Evolutionary conservation across 495 filamentous ascomycete genomes (phyloP), one percentile per base, ranked within the genome.

Genomic region (Aspergillus olivimuriae): DNA sequence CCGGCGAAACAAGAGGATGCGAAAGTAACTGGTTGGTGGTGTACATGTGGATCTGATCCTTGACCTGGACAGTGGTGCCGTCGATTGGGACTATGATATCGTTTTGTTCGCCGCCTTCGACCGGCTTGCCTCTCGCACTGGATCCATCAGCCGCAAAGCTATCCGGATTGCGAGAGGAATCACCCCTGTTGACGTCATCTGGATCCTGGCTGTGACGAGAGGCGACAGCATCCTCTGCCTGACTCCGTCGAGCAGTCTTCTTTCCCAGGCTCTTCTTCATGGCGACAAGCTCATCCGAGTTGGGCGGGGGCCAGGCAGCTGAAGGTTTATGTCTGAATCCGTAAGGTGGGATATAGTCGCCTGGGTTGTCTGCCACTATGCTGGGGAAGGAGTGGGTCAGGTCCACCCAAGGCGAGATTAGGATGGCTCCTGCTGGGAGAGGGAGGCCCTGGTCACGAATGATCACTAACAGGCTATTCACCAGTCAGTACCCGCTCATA

Each of bases 21-120:
- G 79, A 75, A 8, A 96, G 64, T 5, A 96, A 66, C 35, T 90
- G 81, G 58, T 97, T 97, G 0, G 88, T 83, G 5, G 90, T 80
- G 61, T 96, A 97, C 73, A 96, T 81, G 63, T 96, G 91, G 26
- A 97, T 92, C 57, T 97, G 91, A 40, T 96, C 91, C 53, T 85
- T 90, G 45, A 96, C 72, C 23, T 81, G 68, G 12, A 94, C 61
- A 0, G 81, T 73, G 15, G 83, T 86, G 36, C 89, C 86, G 18
- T 91, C 73, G 41, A 76, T 63, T 7, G 89, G 75, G 4, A 83
- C 77, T 11, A 85, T 64, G 20, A 64, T 48, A 41, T 58, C 68
- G 8, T 70, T 65, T 3, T 64, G 59, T 26, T 76, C 65, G 1
- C 51, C 47, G 10, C 63, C 44, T 23, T 44, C 51, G 58, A 3